Base-by-base conservation (phyloP, 2,329 filamentous ascomycete genomes). In the Claviceps fusiformis region DNA sequence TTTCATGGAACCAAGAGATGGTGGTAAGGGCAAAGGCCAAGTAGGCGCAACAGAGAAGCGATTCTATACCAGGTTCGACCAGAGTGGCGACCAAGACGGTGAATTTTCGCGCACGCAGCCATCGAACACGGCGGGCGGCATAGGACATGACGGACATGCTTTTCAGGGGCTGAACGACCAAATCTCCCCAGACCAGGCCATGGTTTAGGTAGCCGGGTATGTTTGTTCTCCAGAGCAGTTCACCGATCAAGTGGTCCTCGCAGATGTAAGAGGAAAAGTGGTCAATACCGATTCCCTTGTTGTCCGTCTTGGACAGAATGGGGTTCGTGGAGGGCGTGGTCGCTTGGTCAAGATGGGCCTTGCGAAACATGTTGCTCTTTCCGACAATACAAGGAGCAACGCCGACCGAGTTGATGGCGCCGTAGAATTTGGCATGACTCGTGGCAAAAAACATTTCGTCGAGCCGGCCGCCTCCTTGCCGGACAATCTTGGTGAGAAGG, bases 331-430 rank as follows among this genome's bases (percentile, higher is more conserved):
- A 52, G 41, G 78, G 68, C 64, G 79, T 69, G 37, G 83, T 84
- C 9, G 93, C 80, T 60, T 80, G 79, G 69, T 96, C 82, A 41
- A 98, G 81, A 64, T 98, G 92, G 0, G 89, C 88, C 58, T 87
- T 88, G 57, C 93, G 87, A 71, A 97, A 98, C 91, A 98, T 97
- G 72, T 95, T 97, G 64, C 89, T 95, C 73, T 98, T 98, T 52
- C 93, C 93, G 27, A 97, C 86, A 56, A 95, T 86, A 70, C 93
- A 98, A 9, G 95, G 93, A 0, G 93, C 93, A 53, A 97, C 73
- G 3, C 87, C 79, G 17, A 96, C 89, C 0, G 89, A 88, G 70
- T 97, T 97, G 77, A 98, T 98, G 58, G 92, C 93, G 9, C 86
- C 86, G 73, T 98, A 98, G 76, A 98, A 97, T 67, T 98, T 98